Base-by-base conservation (phyloP, 2,329 filamentous ascomycete species). In the Sarocladiaceae sp. region DNA sequence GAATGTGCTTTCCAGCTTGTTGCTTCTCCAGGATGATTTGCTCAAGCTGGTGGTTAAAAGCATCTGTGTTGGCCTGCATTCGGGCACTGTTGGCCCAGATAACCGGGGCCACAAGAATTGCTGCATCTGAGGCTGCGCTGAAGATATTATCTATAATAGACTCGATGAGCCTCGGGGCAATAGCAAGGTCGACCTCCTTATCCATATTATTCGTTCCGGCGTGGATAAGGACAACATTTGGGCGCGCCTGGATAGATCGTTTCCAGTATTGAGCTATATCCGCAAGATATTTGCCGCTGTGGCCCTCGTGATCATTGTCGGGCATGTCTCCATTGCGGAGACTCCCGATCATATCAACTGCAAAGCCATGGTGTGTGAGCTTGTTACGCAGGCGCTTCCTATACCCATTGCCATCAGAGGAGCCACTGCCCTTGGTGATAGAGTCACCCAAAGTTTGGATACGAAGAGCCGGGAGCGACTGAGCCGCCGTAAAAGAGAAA, bases 41-140 rank as follows among this genome's bases (percentile, higher is more conserved):
- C 7, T 55, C 55, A 46, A 63, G 64, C 56, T 70, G 59, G n/a
- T 42, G 46, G 56, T 71, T 73, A 53, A 70, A 65, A 11, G 22
- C 25, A 20, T 56, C 25, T 5, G 68, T 64, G 25, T 59, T 60
- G 12, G 54, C 52, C 20, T 55, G 55, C 53, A 56, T 55, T 3
- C 35, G 40, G 39, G 63, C 64, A 23, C 64, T 62, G 15, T 50
- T 52, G n/a, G 54, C 53, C 22, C 55, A 57, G 12, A 61, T 53
- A 17, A 61, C 49, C 1, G 59, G 57, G 4, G 56, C 57, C 10
- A 61, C 36, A 4, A 62, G 42, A 31, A 61, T 50, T 3, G 53
- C 47, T 11, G 54, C 52, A 28, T 57, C 46, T 1, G 58, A 56
- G 2, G 55, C 50, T 4, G 51, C 28, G 12, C 49, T 15, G 37